phyloP scores from a whole-genome alignment of 371 early-diverging fungal genomes.

The Mucor piriformis region DNA sequence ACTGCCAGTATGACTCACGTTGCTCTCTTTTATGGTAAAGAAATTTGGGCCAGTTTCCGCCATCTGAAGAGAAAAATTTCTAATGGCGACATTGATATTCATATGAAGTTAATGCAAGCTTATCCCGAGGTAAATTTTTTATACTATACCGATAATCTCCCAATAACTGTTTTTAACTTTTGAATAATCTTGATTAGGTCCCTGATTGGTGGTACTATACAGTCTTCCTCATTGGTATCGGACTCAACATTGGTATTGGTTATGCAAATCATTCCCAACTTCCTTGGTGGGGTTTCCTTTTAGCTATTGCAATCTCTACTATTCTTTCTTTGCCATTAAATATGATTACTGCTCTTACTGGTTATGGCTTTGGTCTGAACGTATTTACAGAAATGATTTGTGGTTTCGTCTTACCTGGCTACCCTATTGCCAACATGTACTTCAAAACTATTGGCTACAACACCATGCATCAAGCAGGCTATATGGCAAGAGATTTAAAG shows the following conservation, averaged over 20 bases:
- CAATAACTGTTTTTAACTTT: no score
- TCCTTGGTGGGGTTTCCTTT: conserved; percentile 74
- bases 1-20: conserved; percentile 60
- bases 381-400: conserved; percentile 70
- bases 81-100: neutral
- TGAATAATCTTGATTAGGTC: conserved; percentile 34
- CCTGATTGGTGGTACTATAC: conserved; percentile 79
- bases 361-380: conserved; percentile 53
- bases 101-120: conserved; percentile 5
- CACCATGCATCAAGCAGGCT: conserved; percentile 57
- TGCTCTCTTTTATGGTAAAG: conserved; percentile 50
- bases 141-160: neutral
- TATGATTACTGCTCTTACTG: conserved; percentile 43
- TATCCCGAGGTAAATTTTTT: conserved; percentile 1
- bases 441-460: conserved; percentile 59
- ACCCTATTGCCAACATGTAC: conserved; percentile 64
- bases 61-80: neutral
- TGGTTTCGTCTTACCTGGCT: conserved; percentile 47
- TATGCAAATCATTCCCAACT: conserved; percentile 57
- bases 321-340: conserved; percentile 41
- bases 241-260: conserved; percentile 61
- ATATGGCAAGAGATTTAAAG: conserved; percentile 66
- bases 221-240: conserved; percentile 63
- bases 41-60: neutral
- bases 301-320: conserved; percentile 63